These are phyloP conservation scores for Leishmania mexicana DNA, from an alignment of 208 protist species.

Conservation along the genomic window DNA sequence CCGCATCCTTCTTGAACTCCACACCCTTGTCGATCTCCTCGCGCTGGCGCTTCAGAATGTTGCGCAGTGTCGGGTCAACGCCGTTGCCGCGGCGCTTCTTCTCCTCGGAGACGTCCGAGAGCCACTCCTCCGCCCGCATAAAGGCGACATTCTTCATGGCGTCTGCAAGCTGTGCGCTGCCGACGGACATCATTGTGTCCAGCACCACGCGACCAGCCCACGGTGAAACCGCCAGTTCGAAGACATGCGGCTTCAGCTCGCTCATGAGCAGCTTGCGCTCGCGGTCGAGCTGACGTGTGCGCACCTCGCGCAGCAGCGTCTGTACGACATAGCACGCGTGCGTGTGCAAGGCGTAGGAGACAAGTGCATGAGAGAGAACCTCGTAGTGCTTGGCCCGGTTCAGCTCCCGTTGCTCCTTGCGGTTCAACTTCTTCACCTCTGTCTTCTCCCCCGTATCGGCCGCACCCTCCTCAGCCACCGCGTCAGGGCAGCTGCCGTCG, in stretches of 20 bases:
- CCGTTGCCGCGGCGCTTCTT: constrained; percentile 52
- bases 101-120: constrained; percentile 61
- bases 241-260: constrained; percentile 87
- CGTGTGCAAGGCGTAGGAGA: constrained; percentile 78
- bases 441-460: constrained; percentile 14
- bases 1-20: constrained; percentile 14
- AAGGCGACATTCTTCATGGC: constrained; percentile 88
- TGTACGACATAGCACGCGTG: constrained; percentile 87
- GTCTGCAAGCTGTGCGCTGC: constrained; percentile 62
- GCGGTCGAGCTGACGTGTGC: constrained; percentile 55
- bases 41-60: constrained; percentile 73
- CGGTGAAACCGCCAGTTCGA: constrained; percentile 79
- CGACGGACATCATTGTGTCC: constrained; percentile 75
- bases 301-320: constrained; percentile 74
- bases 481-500: constrained; percentile 8
- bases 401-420: constrained; percentile 58
- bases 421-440: constrained; percentile 35
- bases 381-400: constrained; percentile 73
- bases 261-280: constrained; percentile 79
- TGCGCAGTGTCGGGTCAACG: constrained; percentile 70
- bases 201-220: constrained; percentile 90
- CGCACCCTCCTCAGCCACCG: constrained; percentile 17
- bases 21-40: constrained; percentile 47
- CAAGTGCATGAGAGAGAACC: constrained; percentile 58
- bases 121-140: constrained; percentile 82